Evolutionary conservation across 2,329 filamentous ascomycete species (phyloP), one percentile per base, ranked within the genome.

Genomic region (Verticillium zaregamsianum): DNA sequence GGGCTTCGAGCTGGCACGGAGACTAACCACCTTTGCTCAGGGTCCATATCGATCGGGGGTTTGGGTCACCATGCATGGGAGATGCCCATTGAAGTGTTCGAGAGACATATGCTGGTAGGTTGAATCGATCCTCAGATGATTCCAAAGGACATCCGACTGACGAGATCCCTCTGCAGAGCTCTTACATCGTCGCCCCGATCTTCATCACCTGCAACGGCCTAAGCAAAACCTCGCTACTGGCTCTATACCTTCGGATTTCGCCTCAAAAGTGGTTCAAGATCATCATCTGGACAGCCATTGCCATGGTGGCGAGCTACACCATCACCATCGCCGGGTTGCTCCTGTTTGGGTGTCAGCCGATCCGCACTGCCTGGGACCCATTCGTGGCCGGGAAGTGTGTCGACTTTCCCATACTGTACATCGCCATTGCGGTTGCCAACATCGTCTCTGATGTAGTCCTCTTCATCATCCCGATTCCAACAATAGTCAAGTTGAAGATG

Each of bases 401-500:
- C 28, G 69, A 79, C 55, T 73, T 77, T 33, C 73, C 79, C 3
- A 69, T 76, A 1, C 74, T 83, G 56, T 82, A 82, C 64, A 76
- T 82, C 28, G 72, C 76, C 23, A 81, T 80, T n/a, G 79, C 80
- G 0, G 75, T 74, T 1, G 70, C 77, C 17, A 81, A 81, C 57
- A 79, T 82, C 31, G 61, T 77, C 6, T 81, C 80, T 0, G 80
- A 83, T 63, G 60, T 83, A 0, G 62, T 82, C 17, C 75, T 81
- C 5, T 79, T 80, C 55, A 64, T 73, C 0, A 69, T 83, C 3
- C 81, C 80, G 0, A 75, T 82, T 17, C 77, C 76, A 0, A 78
- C 78, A 32, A 71, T 83, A 1, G 66, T 77, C 40, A 70, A 69
- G 0, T 66, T 83, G 2, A 77, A 78, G 57, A 76, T 83, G 65